These are phyloP conservation scores for Mucor velutinosus DNA, from an alignment of 371 early-diverging fungal genomes.

Conservation along the genomic window DNA sequence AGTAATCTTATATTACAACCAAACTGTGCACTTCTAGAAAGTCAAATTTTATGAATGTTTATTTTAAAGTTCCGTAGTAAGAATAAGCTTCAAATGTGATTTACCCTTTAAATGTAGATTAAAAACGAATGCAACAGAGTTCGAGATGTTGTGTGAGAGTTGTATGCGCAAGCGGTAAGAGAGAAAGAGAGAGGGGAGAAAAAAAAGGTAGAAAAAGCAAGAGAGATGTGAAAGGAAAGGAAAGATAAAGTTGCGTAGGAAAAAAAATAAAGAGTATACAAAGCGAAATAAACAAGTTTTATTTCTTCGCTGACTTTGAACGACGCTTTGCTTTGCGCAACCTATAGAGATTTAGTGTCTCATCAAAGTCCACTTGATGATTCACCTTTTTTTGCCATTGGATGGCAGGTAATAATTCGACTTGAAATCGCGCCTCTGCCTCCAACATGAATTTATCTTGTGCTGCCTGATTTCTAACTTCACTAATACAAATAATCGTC, in stretches of 20 bases:
- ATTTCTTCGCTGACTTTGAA: constrained; percentile 18
- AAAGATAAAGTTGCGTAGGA: neutral
- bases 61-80: neutral
- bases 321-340: constrained; percentile 28
- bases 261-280: neutral
- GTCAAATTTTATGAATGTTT: neutral
- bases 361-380: constrained; percentile 42
- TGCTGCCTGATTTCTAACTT: constrained; percentile 55
- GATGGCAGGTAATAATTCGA: constrained; percentile 43
- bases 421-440: constrained; percentile 36
- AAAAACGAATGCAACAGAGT: neutral
- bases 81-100: neutral
- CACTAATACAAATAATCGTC: constrained; percentile 51
- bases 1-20: neutral
- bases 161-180: neutral
- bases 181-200: neutral
- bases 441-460: constrained; percentile 51
- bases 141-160: neutral
- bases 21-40: neutral
- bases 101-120: neutral
- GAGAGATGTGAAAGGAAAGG: constrained; percentile 2
- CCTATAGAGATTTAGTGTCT: constrained; percentile 48
- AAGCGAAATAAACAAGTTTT: neutral
- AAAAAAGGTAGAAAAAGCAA: neutral
- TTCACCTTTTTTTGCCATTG: constrained; percentile 48